Evolutionary conservation across 345 rosid species (phyloP).

Genomic region (Mercurialis annua): DNA sequence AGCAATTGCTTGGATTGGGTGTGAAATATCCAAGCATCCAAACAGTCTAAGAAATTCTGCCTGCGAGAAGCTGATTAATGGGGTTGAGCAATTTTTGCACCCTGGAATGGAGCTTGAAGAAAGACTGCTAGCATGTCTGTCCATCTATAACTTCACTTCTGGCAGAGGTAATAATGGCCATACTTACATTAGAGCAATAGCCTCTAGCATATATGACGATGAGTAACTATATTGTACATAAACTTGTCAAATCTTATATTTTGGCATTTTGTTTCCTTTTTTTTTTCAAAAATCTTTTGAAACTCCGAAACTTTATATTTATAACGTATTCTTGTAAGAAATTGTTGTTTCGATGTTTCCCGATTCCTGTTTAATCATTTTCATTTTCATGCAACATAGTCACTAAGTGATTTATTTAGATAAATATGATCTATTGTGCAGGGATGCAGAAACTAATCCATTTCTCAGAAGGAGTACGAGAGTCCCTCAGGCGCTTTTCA

Average conservation of each 20-base stretch:
- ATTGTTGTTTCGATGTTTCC: too few relatives aligned
- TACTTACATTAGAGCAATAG: background rate
- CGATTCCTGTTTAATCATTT: too few relatives aligned
- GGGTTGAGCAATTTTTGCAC: constrained; percentile 65
- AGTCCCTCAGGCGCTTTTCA: constrained; percentile 81
- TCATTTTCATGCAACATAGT: too few relatives aligned
- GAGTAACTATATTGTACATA: background rate
- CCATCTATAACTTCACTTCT: constrained; percentile 86
- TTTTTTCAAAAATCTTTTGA: too few relatives aligned
- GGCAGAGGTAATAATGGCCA: constrained; percentile 64
- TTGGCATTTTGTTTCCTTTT: too few relatives aligned
- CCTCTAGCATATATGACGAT: background rate
- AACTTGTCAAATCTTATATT: too few relatives aligned
- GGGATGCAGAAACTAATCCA: constrained; percentile 76
- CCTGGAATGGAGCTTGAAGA: constrained; percentile 85
- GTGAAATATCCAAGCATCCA: constrained; percentile 61
- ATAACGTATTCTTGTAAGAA: too few relatives aligned
- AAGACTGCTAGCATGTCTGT: constrained; percentile 72
- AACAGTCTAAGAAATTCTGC: constrained; percentile 51
- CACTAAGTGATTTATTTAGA: too few relatives aligned
- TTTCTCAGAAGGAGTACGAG: constrained; percentile 84
- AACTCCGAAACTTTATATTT: too few relatives aligned
- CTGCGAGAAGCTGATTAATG: constrained; percentile 61
- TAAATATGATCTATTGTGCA: constrained; percentile 26
- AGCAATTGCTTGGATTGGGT: constrained; percentile 72